A percentile compares a stretch with the other conserved stretches of the same genome.
Conservation (phyloP, 768 basidiomycete genomes). For the Boletus subparvulus region DNA sequence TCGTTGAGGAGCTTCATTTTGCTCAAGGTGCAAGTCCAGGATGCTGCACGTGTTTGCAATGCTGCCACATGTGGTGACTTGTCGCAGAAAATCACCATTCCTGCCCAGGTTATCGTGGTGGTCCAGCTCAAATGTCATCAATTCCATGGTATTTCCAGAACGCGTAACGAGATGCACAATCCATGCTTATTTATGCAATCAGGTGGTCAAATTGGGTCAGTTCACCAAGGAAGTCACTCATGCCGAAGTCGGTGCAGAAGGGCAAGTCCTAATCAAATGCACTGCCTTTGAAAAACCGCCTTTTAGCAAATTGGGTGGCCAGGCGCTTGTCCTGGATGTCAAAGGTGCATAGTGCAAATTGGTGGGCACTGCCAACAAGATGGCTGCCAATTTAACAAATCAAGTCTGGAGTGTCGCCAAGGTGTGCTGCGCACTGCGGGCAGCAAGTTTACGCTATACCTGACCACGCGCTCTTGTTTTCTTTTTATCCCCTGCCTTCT, state of each 20-base stretch:
- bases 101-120: slow-evolving; percentile 77
- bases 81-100: slow-evolving; percentile 76
- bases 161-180: not conserved
- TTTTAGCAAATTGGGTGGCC: slow-evolving; percentile 73
- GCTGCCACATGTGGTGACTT: slow-evolving; percentile 76
- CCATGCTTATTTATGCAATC: slow-evolving; percentile 12
- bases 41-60: slow-evolving; percentile 78
- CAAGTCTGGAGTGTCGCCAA: slow-evolving; percentile 58
- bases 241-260: slow-evolving; percentile 84
- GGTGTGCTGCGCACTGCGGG: slow-evolving; percentile 27
- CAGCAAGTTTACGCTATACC: too few species aligned
- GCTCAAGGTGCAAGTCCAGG: slow-evolving; percentile 81
- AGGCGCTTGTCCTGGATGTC: slow-evolving; percentile 82
- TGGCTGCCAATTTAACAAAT: slow-evolving; percentile 72
- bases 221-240: slow-evolving; percentile 92
- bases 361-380: slow-evolving; percentile 79
- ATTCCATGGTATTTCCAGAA: slow-evolving; percentile 50
- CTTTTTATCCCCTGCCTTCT: too few species aligned
- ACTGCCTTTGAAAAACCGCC: slow-evolving; percentile 16
- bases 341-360: slow-evolving; percentile 87
- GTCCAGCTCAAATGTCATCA: slow-evolving; percentile 78
- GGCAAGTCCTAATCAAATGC: slow-evolving; percentile 37
- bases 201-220: slow-evolving; percentile 73
- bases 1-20: slow-evolving; percentile 74
- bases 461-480: too few species aligned